Evolutionary conservation across 116 monocot genomes (phyloP).

Genomic region (Phalaenopsis hybrid): DNA sequence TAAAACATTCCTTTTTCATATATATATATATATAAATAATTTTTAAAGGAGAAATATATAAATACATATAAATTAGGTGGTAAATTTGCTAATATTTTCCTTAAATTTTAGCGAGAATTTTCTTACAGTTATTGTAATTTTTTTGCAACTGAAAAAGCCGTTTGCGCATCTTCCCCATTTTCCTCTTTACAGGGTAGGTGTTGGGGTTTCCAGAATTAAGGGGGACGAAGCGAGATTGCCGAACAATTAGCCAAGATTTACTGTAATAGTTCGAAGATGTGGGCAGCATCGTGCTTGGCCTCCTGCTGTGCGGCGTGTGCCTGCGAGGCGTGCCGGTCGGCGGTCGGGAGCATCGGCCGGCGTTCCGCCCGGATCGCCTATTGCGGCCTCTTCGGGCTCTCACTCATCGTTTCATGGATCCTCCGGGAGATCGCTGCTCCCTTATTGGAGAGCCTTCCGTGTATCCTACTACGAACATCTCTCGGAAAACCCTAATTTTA

Average conservation of each 20-base stretch:
- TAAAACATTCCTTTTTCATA: no score
- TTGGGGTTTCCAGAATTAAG: neutral
- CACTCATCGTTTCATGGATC: constrained; percentile 90
- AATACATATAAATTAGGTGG: no score
- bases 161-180: no score
- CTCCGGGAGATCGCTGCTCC: constrained; percentile 98
- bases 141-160: no score
- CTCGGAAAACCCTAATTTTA: neutral
- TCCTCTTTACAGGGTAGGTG: no score
- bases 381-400: constrained; percentile 96
- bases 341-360: constrained; percentile 85
- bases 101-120: no score
- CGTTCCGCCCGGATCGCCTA: constrained; percentile 97
- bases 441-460: constrained; percentile 82
- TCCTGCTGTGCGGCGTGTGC: constrained; percentile 99
- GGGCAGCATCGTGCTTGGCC: constrained; percentile 96
- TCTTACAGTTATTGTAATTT: no score
- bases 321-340: constrained; percentile 94
- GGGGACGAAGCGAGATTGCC: neutral
- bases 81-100: no score
- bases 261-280: constrained; percentile 38
- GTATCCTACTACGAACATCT: constrained; percentile 24
- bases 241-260: neutral
- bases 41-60: no score
- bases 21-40: no score